Evolutionary conservation across 192 early-diverging fungal species (phyloP), one percentile per base, ranked within the genome.

Genomic region (Paraglomus occultum): DNA sequence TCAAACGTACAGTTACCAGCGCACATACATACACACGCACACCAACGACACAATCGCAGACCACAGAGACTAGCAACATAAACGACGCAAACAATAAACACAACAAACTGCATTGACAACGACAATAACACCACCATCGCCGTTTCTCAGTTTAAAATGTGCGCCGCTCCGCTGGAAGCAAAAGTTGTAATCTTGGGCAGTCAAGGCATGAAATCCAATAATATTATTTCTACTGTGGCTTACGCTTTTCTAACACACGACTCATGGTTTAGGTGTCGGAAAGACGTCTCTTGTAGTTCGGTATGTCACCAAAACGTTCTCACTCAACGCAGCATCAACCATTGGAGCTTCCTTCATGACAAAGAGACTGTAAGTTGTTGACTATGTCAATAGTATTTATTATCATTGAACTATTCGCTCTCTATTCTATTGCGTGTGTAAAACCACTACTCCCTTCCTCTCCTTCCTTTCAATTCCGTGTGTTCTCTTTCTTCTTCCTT

Each of bases 251-350:
- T 18, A 15, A 18, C 3, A 17, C 51, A 40, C 64, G 39, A 5
- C 31, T 9, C 42, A 31, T 46, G n/a, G 22, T 71, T 68, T 84
- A 88, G 89, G 87, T 53, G 89, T 91, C 66, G 89, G 89, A 55
- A 91, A 91, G 71, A 91, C 89, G n/a, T 91, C 89, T 51, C 81
- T 91, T 31, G 89, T 91, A 8, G 87, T 87, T 5, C 81, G 89
- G 31, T 91, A 89, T 72, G 84, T 91, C 44, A 81, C 85, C 67
- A 87, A 87, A 59, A 89, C 89, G n/a, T 91, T 91, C 71, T 83
- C 89, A 11, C 85, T 86, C 61, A 87, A 88, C 68, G 87, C 85
- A 46, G 85, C 89, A 31, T 89, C 89, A 23, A 91, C 89, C 51
- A 89, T 91, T 60, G 89, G 89, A 47, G 89, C 89, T 18, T 88